Evolutionary conservation across 2,329 filamentous ascomycete genomes (phyloP).

Genomic region (Aspergillus sp.): DNA sequence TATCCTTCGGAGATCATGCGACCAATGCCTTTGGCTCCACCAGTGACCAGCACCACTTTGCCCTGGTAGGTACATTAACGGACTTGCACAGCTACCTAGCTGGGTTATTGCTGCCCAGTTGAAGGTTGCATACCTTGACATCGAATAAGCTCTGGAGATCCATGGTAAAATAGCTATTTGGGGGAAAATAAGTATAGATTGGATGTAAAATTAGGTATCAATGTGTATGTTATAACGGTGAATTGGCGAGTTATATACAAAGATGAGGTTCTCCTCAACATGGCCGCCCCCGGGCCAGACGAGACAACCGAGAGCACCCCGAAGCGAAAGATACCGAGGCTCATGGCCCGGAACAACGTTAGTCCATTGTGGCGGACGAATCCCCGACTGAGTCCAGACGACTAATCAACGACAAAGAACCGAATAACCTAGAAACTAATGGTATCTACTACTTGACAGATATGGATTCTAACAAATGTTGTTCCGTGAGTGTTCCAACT

Average conservation of each 20-base stretch:
- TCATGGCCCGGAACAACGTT: conserved; percentile 11
- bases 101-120: background rate
- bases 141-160: conserved; percentile 57
- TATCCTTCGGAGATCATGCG: conserved; percentile 58
- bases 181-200: background rate
- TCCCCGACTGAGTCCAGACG: background rate
- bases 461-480: background rate
- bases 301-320: conserved; percentile 17
- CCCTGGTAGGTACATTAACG: conserved; percentile 26
- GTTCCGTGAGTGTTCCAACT: background rate
- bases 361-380: background rate
- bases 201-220: background rate
- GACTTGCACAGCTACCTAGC: background rate
- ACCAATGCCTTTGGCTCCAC: conserved; percentile 52
- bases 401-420: background rate
- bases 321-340: conserved; percentile 25
- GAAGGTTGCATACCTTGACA: conserved; percentile 52
- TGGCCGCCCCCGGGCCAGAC: background rate
- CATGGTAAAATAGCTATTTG: conserved; percentile 42
- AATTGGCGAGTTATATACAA: background rate
- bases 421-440: background rate
- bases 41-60: conserved; percentile 52
- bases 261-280: background rate
- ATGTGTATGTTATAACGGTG: background rate
- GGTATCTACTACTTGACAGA: background rate